These are phyloP conservation scores for Diaporthe longicolla DNA, from an alignment of 2,329 filamentous ascomycete species.

Conservation along the genomic window DNA sequence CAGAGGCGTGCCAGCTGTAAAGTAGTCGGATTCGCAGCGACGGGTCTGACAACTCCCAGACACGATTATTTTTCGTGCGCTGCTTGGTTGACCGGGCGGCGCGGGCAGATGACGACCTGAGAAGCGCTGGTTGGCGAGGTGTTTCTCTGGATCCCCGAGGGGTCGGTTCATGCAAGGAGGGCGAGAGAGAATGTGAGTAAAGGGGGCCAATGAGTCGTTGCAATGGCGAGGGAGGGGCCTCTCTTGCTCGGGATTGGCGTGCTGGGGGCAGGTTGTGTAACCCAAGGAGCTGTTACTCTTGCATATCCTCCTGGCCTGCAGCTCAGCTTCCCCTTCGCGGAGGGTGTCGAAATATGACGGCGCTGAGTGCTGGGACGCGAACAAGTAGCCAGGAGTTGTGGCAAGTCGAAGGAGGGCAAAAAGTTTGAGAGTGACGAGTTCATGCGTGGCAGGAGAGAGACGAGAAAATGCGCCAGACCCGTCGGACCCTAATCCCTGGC, in stretches of 20 bases:
- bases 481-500: slow-evolving; percentile 25
- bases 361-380: background rate
- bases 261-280: slow-evolving; percentile 31
- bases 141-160: slow-evolving; percentile 7
- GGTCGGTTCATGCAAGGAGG: slow-evolving; percentile 43
- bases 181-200: slow-evolving; percentile 23
- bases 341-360: background rate
- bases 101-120: slow-evolving; percentile 9
- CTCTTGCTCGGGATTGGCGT: slow-evolving; percentile 34
- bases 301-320: slow-evolving; percentile 2
- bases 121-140: background rate
- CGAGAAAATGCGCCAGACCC: slow-evolving; percentile 30
- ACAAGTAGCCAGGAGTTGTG: background rate
- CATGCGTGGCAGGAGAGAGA: slow-evolving; percentile 27
- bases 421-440: slow-evolving; percentile 21
- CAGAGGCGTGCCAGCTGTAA: slow-evolving; percentile 28
- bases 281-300: slow-evolving; percentile 23
- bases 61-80: background rate
- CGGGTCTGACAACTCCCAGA: background rate
- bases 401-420: slow-evolving; percentile 13
- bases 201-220: slow-evolving; percentile 36
- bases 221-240: slow-evolving; percentile 34
- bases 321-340: background rate
- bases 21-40: slow-evolving; percentile 16
- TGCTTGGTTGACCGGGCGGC: background rate